Percentiles rank a stretch among this genome's conserved stretches.
These are phyloP conservation scores for Podospora tetraspora DNA, from an alignment of 495 filamentous ascomycete genomes.

Conservation along the genomic window DNA sequence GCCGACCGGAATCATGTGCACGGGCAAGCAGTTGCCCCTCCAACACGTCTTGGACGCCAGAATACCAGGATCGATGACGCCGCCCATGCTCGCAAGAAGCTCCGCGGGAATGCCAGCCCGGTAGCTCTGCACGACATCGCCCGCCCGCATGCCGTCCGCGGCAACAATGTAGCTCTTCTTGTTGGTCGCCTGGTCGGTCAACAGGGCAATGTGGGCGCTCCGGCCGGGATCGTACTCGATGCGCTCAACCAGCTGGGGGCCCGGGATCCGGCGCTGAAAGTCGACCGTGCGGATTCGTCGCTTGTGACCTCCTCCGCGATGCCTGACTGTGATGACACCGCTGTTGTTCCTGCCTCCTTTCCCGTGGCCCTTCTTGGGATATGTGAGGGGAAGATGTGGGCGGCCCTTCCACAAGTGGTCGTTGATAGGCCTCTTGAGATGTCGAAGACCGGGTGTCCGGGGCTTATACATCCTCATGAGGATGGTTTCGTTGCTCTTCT, in stretches of 20 bases:
- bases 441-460: slow-evolving; percentile 86
- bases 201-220: slow-evolving; percentile 84
- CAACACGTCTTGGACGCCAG: slow-evolving; percentile 88
- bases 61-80: slow-evolving; percentile 85
- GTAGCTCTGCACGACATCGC: slow-evolving; percentile 88
- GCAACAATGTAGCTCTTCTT: slow-evolving; percentile 85
- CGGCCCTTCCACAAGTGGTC: slow-evolving; percentile 95
- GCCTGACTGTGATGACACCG: slow-evolving; percentile 78
- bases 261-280: slow-evolving; percentile 68
- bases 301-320: slow-evolving; percentile 87
- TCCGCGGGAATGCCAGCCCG: slow-evolving; percentile 79
- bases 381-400: slow-evolving; percentile 75
- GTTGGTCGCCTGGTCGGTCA: slow-evolving; percentile 63
- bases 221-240: slow-evolving; percentile 96
- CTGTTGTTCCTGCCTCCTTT: slow-evolving; percentile 90
- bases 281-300: slow-evolving; percentile 86
- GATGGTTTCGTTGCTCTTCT: slow-evolving; percentile 35
- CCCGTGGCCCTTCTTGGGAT: slow-evolving; percentile 80
- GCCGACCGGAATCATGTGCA: slow-evolving; percentile 91
- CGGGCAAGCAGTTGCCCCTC: slow-evolving; percentile 88
- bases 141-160: slow-evolving; percentile 84
- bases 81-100: slow-evolving; percentile 83
- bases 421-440: slow-evolving; percentile 85
- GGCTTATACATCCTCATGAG: slow-evolving; percentile 83
- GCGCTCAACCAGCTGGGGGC: slow-evolving; percentile 79